Evolutionary conservation across 371 early-diverging fungal genomes (phyloP), one percentile per base, ranked within the genome.

Genomic region (Mucor lusitanicus): DNA sequence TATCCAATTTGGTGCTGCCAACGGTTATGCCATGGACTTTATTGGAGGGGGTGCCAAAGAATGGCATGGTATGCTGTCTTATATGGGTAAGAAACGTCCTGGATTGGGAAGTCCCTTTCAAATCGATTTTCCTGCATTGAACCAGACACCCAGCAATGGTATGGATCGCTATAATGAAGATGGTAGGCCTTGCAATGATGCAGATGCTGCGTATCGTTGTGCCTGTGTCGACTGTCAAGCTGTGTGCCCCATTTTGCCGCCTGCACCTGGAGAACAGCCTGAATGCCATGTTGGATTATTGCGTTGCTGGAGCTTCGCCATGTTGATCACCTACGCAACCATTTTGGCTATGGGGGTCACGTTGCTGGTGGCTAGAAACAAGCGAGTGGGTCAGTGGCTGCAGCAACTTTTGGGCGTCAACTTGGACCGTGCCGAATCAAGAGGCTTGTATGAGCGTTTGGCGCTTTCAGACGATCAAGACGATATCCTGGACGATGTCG

Each of bases 41-140:
- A 89, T 91, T 60, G 92, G 90, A 9, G 91, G 91, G 44, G 92
- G 91, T 0, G 92, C 92, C 6, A 84, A 81, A 55, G 83, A 88
- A 61, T 89, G 88, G 81, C 79, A 80, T n/a, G 87, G 81, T 5
- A 86, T 92, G 85, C 77, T 91, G 3, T 56, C 72, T 0, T 90
- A 81, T 65, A 83, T 92, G 89, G 93, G 93, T 53, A 67, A 60
- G 33, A 86, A 88, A 54, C 80, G 87, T 6, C 83, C 82, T 21
- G 55, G 79, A 2, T 66, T 88, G 0, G 90, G 91, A 2, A 92
- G 91, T 17, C 92, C 92, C 12, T 90, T 91, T 69, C 90, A 88
- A 48, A 90, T 92, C 62, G 82, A 89, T 48, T 91, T 91, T 56
- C 73, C 72, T 11, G 87, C 90, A 3, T 61, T 78, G 0, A 37